These are phyloP conservation scores for Rutidosis leptorrhynchoides DNA, from an alignment of 129 eudicot species.

Conservation along the genomic window DNA sequence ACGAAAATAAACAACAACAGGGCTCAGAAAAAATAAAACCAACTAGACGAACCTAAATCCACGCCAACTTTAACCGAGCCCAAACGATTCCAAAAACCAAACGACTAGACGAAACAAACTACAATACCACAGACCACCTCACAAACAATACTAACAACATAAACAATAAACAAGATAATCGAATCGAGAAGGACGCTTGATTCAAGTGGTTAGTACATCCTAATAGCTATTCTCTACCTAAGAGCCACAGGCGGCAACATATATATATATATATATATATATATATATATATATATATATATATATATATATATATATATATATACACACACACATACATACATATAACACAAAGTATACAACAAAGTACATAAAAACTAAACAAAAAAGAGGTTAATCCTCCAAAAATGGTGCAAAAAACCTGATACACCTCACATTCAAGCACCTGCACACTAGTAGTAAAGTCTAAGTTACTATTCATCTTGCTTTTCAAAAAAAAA, in stretches of 20 bases:
- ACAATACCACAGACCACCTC: too few species aligned
- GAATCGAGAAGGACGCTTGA: not conserved
- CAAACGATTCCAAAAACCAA: too few species aligned
- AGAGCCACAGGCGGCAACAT: constrained; percentile 23
- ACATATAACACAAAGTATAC: constrained; percentile 19
- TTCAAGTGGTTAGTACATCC: constrained; percentile 24
- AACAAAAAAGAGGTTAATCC: constrained; percentile 12
- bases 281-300: too few species aligned
- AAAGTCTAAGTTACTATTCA: constrained; percentile 24
- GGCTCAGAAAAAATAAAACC: too few species aligned
- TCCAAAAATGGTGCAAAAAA: constrained; percentile 24
- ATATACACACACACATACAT: too few species aligned
- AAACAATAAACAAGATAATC: constrained; percentile 7
- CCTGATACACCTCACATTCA: constrained; percentile 33
- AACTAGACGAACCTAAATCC: too few species aligned
- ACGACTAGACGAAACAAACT: too few species aligned
- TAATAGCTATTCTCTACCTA: constrained; percentile 17
- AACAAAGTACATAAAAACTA: constrained; percentile 25
- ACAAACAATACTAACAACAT: too few species aligned
- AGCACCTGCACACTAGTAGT: constrained; percentile 22
- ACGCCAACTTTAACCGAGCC: too few species aligned
- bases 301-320: too few species aligned
- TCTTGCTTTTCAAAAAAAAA: too few species aligned
- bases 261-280: constrained; percentile 15
- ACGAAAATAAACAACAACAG: too few species aligned